phyloP scores from a whole-genome alignment of 2,329 filamentous ascomycete species.

The Scedosporium boydii region DNA sequence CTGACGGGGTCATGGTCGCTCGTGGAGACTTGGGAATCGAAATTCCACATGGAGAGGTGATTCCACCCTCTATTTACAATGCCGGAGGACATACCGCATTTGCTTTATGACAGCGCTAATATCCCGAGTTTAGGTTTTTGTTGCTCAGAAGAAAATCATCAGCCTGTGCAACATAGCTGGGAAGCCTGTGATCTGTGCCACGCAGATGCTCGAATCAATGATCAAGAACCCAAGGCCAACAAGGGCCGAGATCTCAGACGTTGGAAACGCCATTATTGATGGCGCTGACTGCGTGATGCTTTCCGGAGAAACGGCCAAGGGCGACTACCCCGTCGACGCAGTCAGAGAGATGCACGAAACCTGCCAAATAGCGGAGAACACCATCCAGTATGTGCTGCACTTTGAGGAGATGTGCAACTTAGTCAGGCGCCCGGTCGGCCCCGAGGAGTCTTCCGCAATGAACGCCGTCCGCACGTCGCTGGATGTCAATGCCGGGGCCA shows the following conservation, averaged over 20 bases:
- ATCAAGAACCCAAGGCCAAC: constrained; percentile 99
- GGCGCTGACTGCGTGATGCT: constrained; percentile 99
- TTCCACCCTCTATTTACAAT: neutral
- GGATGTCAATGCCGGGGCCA: constrained; percentile 91
- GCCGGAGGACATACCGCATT: too few relatives aligned
- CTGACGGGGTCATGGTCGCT: constrained; percentile 4
- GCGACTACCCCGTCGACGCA: constrained; percentile 82
- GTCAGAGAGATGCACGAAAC: constrained; percentile 98
- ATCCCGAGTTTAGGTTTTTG: constrained; percentile 42
- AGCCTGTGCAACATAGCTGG: constrained; percentile 99
- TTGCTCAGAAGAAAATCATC: constrained; percentile 99
- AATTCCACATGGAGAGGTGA: constrained; percentile 28
- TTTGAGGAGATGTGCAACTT: constrained; percentile 91
- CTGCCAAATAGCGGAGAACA: constrained; percentile 91
- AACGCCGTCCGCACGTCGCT: constrained; percentile 90
- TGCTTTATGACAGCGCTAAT: neutral
- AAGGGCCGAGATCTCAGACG: constrained; percentile 95
- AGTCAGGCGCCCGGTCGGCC: constrained; percentile 72
- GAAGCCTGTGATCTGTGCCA: constrained; percentile 98
- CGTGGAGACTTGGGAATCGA: constrained; percentile 22
- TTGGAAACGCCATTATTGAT: constrained; percentile 95
- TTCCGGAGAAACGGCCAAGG: constrained; percentile 98
- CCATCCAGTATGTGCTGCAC: constrained; percentile 91
- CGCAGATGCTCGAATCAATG: constrained; percentile 99
- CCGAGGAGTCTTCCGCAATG: constrained; percentile 92